Evolutionary conservation across 805 yeast genomes (phyloP), one percentile per base, ranked within the genome.

Genomic region (Candida nanaspora): DNA sequence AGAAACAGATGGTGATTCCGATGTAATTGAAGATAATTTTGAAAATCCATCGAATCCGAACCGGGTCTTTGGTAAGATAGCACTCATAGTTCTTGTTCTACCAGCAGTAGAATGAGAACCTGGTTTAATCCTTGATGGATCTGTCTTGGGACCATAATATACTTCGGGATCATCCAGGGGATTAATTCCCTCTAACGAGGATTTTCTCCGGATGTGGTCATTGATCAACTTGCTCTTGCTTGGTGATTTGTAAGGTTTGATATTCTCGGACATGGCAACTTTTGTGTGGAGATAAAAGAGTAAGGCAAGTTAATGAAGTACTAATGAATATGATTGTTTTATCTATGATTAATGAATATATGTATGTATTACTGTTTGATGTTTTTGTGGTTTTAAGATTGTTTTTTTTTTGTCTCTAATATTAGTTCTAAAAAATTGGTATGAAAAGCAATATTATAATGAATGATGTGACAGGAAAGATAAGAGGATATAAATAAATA

Each of bases 81-180:
- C 61, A 33, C 61, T 54, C 68, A 74, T 66, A 0, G 87, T 80
- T 49, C 88, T 65, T 2, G 74, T 69, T 41, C 83, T 62, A 22
- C 73, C 76, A 32, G 69, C 62, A 21, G 16, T 16, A 14, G 23
- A 29, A 43, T 60, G 63, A 15, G 74, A 62, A 34, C 57, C 52
- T 41, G 57, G 61, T 27, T 57, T 56, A 2, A 69, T 63, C 48
- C 62, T 68, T 20, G 73, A 55, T 2, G 83, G 85, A 52, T 76
- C 77, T 2, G 78, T 76, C 26, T 56, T 57, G 1, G 83, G 78
- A 4, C 86, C 85, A 57, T 84, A 83, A 56, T 84, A 84, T 21
- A 71, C 65, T 37, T 82, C 89, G 0, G 91, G 74, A n/a, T 65
- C 61, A 15, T 82, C 80, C 46, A 68, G 80, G 0, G 93, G 93